Evolutionary conservation across 805 yeast species (phyloP), one percentile per base, ranked within the genome.

Genomic region (Yamadazyma insecticola): DNA sequence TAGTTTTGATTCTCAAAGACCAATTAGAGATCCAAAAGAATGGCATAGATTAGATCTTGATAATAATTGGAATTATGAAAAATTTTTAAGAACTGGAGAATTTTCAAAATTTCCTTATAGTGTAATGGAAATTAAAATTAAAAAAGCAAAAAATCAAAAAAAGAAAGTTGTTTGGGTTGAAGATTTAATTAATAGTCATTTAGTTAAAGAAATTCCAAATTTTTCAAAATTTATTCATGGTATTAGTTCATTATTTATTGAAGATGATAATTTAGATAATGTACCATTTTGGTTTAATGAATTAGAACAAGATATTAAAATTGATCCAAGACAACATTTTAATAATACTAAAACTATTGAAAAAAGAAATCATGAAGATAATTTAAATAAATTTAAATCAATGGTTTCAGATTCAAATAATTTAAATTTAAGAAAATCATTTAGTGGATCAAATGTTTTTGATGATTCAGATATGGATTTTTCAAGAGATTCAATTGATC

Each of bases 41-140:
- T 90, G 98, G 98, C 97, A 89, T 60, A 76, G 97, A 57, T 67
- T 78, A 27, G 97, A 92, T 55, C 76, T 90, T 34, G 98, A 90
- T 59, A 76, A 89, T 18, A 67, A 78, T 32, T 70, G 73, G 9
- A 73, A 81, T 42, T 89, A 92, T 29, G 71, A 76, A 45, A 73
- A 79, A 21, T 68, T 81, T 33, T 70, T 90, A 50, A 75, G 97
- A 60, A 81, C 81, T 49, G 95, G 95, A 26, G 97, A 90, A 59
- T 84, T 58, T 48, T 57, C 80, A 22, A 79, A 82, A 51, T 88
- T 88, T 61, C 96, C 96, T 11, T 81, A 77, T 50, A 72, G 88
- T 12, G 89, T 88, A 5, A 77, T 90, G 82, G 97, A 90, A 56
- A 81, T 92, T 43, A 83, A 86, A 43, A 69, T 74, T 43, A 62